phyloP scores from a whole-genome alignment of 2,329 filamentous ascomycete genomes.

The Colletotrichum sp. region DNA sequence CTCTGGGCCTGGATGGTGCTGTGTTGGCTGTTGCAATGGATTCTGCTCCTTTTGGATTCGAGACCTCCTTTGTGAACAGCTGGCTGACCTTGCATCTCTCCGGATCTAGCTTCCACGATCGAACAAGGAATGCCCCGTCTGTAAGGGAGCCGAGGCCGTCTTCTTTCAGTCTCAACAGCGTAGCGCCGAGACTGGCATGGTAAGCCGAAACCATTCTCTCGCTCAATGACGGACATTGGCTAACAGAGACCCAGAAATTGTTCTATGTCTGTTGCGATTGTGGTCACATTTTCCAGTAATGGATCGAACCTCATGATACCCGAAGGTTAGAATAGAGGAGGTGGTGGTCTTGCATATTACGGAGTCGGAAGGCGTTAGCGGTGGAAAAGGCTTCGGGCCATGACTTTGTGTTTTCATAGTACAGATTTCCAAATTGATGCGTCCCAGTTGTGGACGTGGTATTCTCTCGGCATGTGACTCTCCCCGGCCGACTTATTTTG shows the following conservation, averaged over 20 bases:
- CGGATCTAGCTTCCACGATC: slow-evolving; percentile 83
- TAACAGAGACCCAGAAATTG: slow-evolving; percentile 68
- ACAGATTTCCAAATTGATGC: background rate
- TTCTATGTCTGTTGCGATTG: slow-evolving; percentile 96
- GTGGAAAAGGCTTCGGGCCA: background rate
- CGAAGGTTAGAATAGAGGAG: background rate
- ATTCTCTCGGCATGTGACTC: background rate
- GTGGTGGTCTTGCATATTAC: background rate
- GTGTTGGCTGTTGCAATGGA: slow-evolving; percentile 20
- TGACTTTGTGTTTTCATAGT: background rate
- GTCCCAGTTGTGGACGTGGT: no score
- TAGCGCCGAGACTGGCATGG: slow-evolving; percentile 97
- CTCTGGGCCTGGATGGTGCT: background rate
- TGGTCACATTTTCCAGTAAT: slow-evolving; percentile 80
- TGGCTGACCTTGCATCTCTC: slow-evolving; percentile 48
- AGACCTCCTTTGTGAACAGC: slow-evolving; percentile 24
- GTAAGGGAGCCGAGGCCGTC: slow-evolving; percentile 87
- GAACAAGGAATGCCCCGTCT: slow-evolving; percentile 84
- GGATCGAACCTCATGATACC: slow-evolving; percentile 28
- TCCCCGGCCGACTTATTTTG: background rate
- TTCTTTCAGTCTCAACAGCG: slow-evolving; percentile 99
- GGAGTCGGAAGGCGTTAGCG: slow-evolving; percentile 13
- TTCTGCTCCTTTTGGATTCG: slow-evolving; percentile 23
- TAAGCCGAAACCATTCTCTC: slow-evolving; percentile 51
- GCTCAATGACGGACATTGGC: background rate